Percentiles rank a stretch among this genome's conserved stretches.
These are phyloP conservation scores for Myriosclerotinia scirpicola DNA, from an alignment of 2,329 filamentous ascomycete species.

Conservation along the genomic window DNA sequence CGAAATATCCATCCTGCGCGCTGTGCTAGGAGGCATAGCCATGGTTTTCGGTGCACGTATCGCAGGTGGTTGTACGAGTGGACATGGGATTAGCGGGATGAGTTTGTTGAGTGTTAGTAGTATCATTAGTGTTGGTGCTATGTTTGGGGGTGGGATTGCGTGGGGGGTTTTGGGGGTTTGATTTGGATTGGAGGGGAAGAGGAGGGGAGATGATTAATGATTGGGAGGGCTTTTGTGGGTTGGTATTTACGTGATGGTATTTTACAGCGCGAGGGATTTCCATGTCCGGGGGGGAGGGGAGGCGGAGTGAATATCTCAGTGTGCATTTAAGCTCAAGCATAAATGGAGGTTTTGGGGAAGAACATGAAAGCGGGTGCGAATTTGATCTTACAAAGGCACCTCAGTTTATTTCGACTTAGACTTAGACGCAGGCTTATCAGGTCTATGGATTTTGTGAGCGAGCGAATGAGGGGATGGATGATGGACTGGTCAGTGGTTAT, in stretches of 20 bases:
- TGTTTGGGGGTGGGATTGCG: constrained; percentile 55
- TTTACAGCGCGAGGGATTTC: no score
- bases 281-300: no score
- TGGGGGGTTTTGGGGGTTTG: constrained; percentile 10
- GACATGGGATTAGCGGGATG: constrained; percentile 68
- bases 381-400: neutral
- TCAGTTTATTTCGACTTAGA: no score
- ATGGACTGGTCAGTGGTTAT: neutral
- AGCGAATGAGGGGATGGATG: neutral
- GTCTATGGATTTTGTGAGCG: neutral
- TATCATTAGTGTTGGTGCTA: constrained; percentile 57
- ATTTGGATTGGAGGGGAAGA: neutral
- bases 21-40: constrained; percentile 52
- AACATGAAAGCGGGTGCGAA: neutral
- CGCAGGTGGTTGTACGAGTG: constrained; percentile 66
- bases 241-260: neutral
- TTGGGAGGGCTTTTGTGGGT: neutral
- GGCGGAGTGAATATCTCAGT: neutral
- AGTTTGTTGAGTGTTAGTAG: constrained; percentile 62
- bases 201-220: no score
- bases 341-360: neutral
- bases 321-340: neutral
- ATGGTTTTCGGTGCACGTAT: constrained; percentile 61
- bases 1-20: neutral
- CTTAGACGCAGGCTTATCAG: neutral